phyloP scores from a whole-genome alignment of 164 flowering plant genomes.

The Umbilicus rupestris region DNA sequence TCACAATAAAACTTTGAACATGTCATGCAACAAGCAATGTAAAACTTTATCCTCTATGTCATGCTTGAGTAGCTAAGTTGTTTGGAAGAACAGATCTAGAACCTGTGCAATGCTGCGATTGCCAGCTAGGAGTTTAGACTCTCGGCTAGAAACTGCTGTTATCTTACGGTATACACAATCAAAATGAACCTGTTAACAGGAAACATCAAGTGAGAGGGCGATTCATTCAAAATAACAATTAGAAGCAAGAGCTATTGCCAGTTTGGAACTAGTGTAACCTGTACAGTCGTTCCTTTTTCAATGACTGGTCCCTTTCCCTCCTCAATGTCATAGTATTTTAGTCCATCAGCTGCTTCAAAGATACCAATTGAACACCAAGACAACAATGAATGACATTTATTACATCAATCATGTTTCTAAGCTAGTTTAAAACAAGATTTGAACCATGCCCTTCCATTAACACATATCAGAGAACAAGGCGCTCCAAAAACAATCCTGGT shows the following conservation, averaged over 20 bases:
- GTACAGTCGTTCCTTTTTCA: constrained; percentile 66
- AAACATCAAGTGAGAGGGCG: neutral
- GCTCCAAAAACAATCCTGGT: no score
- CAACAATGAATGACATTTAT: neutral
- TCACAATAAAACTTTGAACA: neutral
- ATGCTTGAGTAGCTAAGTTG: no score
- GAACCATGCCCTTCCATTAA: no score
- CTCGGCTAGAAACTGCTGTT: constrained; percentile 84
- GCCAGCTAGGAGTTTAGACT: constrained; percentile 87
- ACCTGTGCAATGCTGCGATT: constrained; percentile 91
- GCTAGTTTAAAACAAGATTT: no score
- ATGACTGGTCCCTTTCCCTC: constrained; percentile 83
- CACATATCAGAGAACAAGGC: no score
- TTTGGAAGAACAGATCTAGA: constrained; percentile 8
- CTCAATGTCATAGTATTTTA: constrained; percentile 75
- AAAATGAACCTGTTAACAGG: constrained; percentile 63
- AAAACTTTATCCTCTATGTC: neutral
- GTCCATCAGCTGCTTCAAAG: constrained; percentile 65
- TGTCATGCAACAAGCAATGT: neutral
- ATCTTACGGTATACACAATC: constrained; percentile 82
- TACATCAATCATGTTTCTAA: neutral
- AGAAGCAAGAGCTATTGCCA: neutral
- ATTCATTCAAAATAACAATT: neutral
- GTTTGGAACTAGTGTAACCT: constrained; percentile 33
- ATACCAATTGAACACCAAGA: neutral